phyloP scores from a whole-genome alignment of 805 yeast species.

The Brettanomyces bruxellensis region DNA sequence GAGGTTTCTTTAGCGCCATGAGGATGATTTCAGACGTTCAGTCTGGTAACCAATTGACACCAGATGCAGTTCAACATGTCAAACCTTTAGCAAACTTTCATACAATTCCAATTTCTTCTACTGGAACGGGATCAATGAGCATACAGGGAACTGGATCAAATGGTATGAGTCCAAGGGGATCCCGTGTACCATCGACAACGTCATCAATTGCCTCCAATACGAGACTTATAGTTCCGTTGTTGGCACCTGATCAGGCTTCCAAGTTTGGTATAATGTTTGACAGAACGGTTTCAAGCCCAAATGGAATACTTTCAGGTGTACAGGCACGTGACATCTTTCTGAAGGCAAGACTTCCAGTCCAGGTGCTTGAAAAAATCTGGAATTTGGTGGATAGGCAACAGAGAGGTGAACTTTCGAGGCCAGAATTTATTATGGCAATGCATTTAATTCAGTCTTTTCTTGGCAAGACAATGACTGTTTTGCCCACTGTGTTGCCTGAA shows the following conservation, averaged over 20 bases:
- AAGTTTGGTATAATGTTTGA: constrained; percentile 67
- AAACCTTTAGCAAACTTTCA: constrained; percentile 62
- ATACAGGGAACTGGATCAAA: constrained; percentile 2
- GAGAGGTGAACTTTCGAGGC: constrained; percentile 60
- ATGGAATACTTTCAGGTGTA: constrained; percentile 55
- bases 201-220: constrained; percentile 5
- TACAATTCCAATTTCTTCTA: constrained; percentile 24
- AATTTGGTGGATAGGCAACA: constrained; percentile 69
- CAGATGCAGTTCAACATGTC: constrained; percentile 40
- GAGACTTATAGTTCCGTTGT: constrained; percentile 36
- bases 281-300: constrained; percentile 42
- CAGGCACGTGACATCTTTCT: constrained; percentile 78
- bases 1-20: constrained; percentile 78
- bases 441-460: constrained; percentile 80
- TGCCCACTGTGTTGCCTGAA: constrained; percentile 25
- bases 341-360: constrained; percentile 79
- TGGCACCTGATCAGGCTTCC: constrained; percentile 48
- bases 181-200: constrained; percentile 16
- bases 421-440: constrained; percentile 89
- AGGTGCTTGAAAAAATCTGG: constrained; percentile 82
- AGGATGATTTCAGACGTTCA: constrained; percentile 86
- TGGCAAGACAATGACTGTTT: constrained; percentile 46
- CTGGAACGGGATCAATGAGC: constrained; percentile 17
- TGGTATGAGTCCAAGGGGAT: constrained; percentile 12
- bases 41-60: constrained; percentile 48